Evolutionary conservation across 768 basidiomycete genomes (phyloP).

Genomic region (Lactifluus subvellereus): DNA sequence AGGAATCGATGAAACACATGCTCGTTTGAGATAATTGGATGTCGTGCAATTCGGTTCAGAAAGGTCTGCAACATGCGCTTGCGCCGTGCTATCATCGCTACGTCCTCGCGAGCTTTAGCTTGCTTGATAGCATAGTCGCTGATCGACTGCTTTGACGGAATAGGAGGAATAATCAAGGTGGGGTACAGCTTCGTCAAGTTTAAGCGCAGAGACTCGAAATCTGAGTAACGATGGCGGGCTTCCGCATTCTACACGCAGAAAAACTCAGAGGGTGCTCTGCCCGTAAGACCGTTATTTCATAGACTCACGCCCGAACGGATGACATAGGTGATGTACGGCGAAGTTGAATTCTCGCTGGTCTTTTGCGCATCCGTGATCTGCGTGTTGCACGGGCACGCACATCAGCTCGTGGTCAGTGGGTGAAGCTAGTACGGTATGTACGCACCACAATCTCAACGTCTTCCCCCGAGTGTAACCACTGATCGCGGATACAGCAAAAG

Average conservation of each 20-base stretch:
- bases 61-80: slow-evolving; percentile 96
- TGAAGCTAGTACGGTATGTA: slow-evolving; percentile 5
- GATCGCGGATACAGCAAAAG: slow-evolving; percentile 72
- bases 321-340: slow-evolving; percentile 92
- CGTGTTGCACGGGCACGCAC: not conserved
- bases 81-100: slow-evolving; percentile 81
- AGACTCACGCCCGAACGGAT: slow-evolving; percentile 75
- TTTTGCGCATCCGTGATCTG: slow-evolving; percentile 96
- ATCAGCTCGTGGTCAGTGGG: too few relatives aligned
- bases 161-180: slow-evolving; percentile 93
- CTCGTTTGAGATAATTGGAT: slow-evolving; percentile 94
- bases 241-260: slow-evolving; percentile 56
- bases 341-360: slow-evolving; percentile 81
- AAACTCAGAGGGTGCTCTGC: slow-evolving; percentile 1
- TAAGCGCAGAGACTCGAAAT: slow-evolving; percentile 89
- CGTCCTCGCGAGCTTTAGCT: slow-evolving; percentile 94
- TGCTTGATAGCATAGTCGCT: slow-evolving; percentile 97
- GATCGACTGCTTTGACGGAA: slow-evolving; percentile 93
- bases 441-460: slow-evolving; percentile 75
- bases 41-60: slow-evolving; percentile 80
- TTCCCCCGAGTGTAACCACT: slow-evolving; percentile 74
- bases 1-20: slow-evolving; percentile 95
- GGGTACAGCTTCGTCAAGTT: slow-evolving; percentile 87
- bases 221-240: slow-evolving; percentile 89
- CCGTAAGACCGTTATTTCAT: not conserved